Evolutionary conservation across 225 moss, liverwort and hornwort species (phyloP), one percentile per base, ranked within the genome.

Genomic region (Antitrichia curtipendula): DNA sequence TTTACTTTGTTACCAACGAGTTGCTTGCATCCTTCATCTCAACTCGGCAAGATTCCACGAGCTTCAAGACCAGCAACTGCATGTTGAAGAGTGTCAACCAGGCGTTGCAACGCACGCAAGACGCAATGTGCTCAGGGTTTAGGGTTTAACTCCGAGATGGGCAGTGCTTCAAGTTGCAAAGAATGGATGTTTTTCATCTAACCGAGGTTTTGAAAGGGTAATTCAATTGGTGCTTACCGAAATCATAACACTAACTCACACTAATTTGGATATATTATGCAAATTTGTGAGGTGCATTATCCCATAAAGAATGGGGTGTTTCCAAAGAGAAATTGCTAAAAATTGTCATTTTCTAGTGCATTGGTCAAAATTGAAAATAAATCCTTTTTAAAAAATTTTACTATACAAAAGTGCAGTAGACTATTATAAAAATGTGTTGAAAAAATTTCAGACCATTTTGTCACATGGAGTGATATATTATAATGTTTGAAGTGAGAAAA

Each of bases 401-500:
- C 2, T 0, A 3, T 72, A 28, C 17, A 29, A 18, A 72, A 45
- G 16, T 28, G 0, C 43, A 41, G 5, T 25, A 41, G 3, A 41
- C 16, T 43, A 41, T 27, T 70, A 27, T 41, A 9, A 9, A 43
- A 27, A 70, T 27, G 27, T 16, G 9, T 41, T 3, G 8, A 25
- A 41, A 41, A 8, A 8, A 5, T 41, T 69, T 9, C 0, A 69
- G 0, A 41, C 9, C 72, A 72, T 17, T 45, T 29, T 10, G 18
- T 1, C 0, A 4, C 0, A 0, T 17, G 43, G 2, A 28, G 45
- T 45, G 28, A 72, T 28, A 45, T 6, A 28, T 72, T 17, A 45
- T 28, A 28, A 28, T 27, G 28, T 16, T 45, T 28, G 28, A 71
- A 27, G 9, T 27, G 8, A 41, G 4, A 41, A 13, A 3, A 70